Base-by-base conservation (phyloP, 2,329 filamentous ascomycete species). In the Pseudocercospora eumusae region DNA sequence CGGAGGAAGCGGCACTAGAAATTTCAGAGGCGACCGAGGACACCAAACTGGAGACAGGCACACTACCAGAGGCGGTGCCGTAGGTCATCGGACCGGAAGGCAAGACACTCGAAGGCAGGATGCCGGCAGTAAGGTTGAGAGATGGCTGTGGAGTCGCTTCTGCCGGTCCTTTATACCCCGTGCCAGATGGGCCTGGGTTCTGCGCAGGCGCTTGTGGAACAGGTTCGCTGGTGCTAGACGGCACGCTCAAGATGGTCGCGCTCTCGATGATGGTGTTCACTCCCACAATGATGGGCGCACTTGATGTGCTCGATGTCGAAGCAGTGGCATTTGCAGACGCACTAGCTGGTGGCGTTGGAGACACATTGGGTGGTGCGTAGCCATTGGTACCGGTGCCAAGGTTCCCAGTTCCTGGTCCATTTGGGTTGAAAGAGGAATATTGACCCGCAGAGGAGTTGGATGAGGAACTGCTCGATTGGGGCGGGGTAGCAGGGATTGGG, bases 271-370 rank as follows among this genome's bases (percentile, higher is more conserved):
- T 66, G 3, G 72, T 74, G 4, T 72, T 73, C 4, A 76, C 62
- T 15, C 74, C 74, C 23, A 75, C 71, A 31, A 73, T 71, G 63
- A 75, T 72, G 8, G 70, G 66, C 36, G 64, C 69, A 33, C 63
- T 67, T 8, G 62, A 47, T 3, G 57, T 56, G 15, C 54, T 66
- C 1, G 63, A 59, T 18, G 63, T 66, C 23, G 64, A 40, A 8
- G 53, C 20, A 8, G 59, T 65, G 18, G 31, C 27, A 25, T 58
- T 60, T n/a, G 42, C 58, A 13, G 53, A 40, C 4, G 56, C 15
- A 33, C 40, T 61, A 10, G 42, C 27, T 36, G 63, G 55, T 5
- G 63, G 57, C 3, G 60, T 49, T 27, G 60, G 58, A 20, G 55
- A 27, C 20, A 42, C 47, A 20, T 53, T 40, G 11, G 61, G 57